Evolutionary conservation across 345 rosid genomes (phyloP), one percentile per base, ranked within the genome.

Genomic region (Cardamine resedifolia): DNA sequence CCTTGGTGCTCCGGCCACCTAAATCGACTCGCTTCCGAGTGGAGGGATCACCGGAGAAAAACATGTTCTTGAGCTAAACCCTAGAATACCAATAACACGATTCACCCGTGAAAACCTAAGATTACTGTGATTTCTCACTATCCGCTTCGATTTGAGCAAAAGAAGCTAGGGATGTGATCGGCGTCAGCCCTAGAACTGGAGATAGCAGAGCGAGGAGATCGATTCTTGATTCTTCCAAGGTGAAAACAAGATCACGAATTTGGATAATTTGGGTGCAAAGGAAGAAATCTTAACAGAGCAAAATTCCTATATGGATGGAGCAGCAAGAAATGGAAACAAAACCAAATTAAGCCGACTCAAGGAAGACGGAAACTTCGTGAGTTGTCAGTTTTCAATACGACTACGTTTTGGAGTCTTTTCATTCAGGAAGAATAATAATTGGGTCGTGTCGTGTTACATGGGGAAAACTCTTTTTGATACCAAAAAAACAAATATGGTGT

Each of bases 1-100:
- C 98, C 80, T 96, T 96, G 5, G 96, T 82, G 64, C 99, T 96
- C 83, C 98, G 87, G 53, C 99, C 99, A 48, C 99, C 99, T 75
- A 96, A 84, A 79, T 89, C 99, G 31, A 96, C 99, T 71, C 99
- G 89, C 82, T 90, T 96, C 75, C 98, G 86, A 57, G 92, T 84
- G 30, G 96, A 83, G 1, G 98, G 83, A 86, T 96, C 99, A 65
- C 99, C 99, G 62, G 86, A 50, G 87, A 95, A 95, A 72, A 90
- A 96, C 99, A 96, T 95, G 38, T n/a, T 74, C 30, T 23, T 21
- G 18, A 76, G 65, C 65, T 70, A 41, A 75, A 66, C 51, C 56
- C 66, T 49, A 71, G 58, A 57, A 57, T 19, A 33, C 21, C 21
- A 76, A 57, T 16, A 12, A 70, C 39, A 56, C 6, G 61, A 77